Evolutionary conservation across 257 asterid species (phyloP).

Genomic region (Lycium barbarum): DNA sequence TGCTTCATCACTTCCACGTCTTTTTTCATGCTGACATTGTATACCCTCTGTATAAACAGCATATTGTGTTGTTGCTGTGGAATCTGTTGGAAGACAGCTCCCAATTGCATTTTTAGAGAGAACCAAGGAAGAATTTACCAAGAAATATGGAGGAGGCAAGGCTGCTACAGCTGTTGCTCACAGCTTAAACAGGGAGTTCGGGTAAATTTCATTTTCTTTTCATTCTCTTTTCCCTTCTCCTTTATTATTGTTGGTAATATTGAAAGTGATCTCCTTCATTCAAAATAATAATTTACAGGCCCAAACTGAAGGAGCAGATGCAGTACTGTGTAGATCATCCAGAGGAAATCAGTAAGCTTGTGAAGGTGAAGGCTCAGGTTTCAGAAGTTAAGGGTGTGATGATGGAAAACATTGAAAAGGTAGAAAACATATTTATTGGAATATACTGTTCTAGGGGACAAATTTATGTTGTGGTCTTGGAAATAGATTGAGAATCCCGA

Average conservation of each 20-base stretch:
- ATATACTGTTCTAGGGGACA: background rate
- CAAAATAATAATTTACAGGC: conserved; percentile 47
- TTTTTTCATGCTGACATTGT: conserved; percentile 23
- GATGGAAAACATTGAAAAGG: conserved; percentile 99
- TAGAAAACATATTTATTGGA: conserved; percentile 24
- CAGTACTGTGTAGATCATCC: conserved; percentile 95
- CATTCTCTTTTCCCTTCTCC: background rate
- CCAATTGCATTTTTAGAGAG: conserved; percentile 91
- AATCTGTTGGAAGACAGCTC: conserved; percentile 87
- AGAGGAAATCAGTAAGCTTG: conserved; percentile 85
- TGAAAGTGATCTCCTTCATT: conserved; percentile 24
- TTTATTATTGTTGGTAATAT: background rate
- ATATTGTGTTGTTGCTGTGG: conserved; percentile 92
- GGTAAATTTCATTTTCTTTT: conserved; percentile 47
- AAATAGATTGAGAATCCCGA: conserved; percentile 85
- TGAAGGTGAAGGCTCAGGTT: conserved; percentile 96
- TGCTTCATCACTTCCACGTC: background rate
- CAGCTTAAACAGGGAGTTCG: conserved; percentile 85
- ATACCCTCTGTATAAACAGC: conserved; percentile 50
- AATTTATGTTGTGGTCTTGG: conserved; percentile 27
- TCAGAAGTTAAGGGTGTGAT: conserved; percentile 97
- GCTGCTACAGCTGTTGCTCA: conserved; percentile 93
- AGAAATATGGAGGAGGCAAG: conserved; percentile 93
- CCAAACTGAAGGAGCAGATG: conserved; percentile 97
- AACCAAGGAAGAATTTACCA: conserved; percentile 81